Base-by-base conservation (phyloP, 208 protist genomes). In the Crithidia sp. region DNA sequence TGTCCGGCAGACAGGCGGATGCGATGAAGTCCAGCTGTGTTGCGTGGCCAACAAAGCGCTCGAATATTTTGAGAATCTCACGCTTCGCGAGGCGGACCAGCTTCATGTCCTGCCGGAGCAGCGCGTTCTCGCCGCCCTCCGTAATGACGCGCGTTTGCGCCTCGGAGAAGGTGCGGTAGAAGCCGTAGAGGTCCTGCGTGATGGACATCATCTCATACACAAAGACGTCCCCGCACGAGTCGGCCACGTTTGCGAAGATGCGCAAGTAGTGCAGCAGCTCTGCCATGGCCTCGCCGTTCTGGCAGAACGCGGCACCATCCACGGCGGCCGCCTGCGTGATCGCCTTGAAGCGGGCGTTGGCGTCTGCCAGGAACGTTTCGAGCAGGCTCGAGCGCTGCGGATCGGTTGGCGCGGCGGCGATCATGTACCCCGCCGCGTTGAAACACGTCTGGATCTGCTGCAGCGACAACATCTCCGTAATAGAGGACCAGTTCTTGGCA, bases 361-460 rank as follows among this genome's bases (percentile, higher is more conserved):
- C 91, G 67, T 96, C 71, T 5, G 72, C 72, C 77, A 99, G 97
- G 14, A 99, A 93, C 67, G 87, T 82, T 12, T 79, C 53, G 0
- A 99, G 86, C 17, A 95, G 77, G 0, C 56, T 44, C 6, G 59
- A 74, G 43, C 88, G 67, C 60, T 81, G 56, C 50, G 74, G 56
- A 52, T 79, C 76, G 19, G 84, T 56, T 0, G 41, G 72, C 17
- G 82, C 97, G 2, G 77, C 79, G 0, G 70, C 62, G 17, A 99
- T 91, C 87, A 99, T 99, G 75, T 90, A 93, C 17, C 98, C 98
- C 8, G 97, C 90, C 0, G 98, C 98, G 79, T 98, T 95, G 82
- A 99, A 99, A 76, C 99, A 99, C 5, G 93, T 97, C 17, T 99
- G 96, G 10, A 99, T 88, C 79, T 97, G 97, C 67, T 88, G 73